phyloP scores from a whole-genome alignment of 148 eudicot species.

The Drosera capensis region DNA sequence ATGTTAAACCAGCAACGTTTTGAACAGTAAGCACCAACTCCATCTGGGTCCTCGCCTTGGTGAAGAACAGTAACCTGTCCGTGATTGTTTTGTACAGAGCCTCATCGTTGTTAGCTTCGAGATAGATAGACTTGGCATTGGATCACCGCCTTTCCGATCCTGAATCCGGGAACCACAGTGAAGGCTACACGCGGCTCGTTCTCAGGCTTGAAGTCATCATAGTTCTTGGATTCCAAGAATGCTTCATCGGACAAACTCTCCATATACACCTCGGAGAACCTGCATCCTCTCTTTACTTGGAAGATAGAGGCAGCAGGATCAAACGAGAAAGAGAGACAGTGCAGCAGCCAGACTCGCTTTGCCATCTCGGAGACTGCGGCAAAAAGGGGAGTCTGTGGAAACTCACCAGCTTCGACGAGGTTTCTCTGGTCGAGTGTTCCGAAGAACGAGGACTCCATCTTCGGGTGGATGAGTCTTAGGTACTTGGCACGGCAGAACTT shows the following conservation, averaged over 20 bases:
- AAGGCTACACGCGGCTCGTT: slow-evolving; percentile 37
- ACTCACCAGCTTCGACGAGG: slow-evolving; percentile 44
- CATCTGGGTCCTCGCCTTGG: too few species aligned
- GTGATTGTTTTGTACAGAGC: too few species aligned
- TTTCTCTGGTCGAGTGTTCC: slow-evolving; percentile 76
- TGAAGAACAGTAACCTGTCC: too few species aligned
- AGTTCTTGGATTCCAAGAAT: too few species aligned
- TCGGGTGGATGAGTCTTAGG: slow-evolving; percentile 59
- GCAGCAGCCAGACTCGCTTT: slow-evolving; percentile 62
- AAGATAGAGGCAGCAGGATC: slow-evolving; percentile 44
- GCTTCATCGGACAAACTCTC: slow-evolving; percentile 38
- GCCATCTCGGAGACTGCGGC: slow-evolving; percentile 60
- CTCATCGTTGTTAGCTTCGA: too few species aligned
- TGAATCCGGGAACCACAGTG: slow-evolving; percentile 84
- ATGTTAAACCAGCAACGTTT: too few species aligned
- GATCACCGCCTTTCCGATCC: slow-evolving; percentile 58
- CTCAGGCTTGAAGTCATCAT: too few species aligned
- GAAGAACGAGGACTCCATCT: slow-evolving; percentile 77
- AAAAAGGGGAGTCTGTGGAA: slow-evolving; percentile 51
- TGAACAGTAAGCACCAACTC: too few species aligned
- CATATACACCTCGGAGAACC: slow-evolving; percentile 82
- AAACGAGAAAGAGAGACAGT: slow-evolving; percentile 50
- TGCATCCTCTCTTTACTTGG: slow-evolving; percentile 39
- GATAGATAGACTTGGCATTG: slow-evolving; percentile 63
- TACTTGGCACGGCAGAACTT: slow-evolving; percentile 49